These are phyloP conservation scores for Colletotrichum zoysiae DNA, from an alignment of 2,329 filamentous ascomycete species.

Conservation along the genomic window DNA sequence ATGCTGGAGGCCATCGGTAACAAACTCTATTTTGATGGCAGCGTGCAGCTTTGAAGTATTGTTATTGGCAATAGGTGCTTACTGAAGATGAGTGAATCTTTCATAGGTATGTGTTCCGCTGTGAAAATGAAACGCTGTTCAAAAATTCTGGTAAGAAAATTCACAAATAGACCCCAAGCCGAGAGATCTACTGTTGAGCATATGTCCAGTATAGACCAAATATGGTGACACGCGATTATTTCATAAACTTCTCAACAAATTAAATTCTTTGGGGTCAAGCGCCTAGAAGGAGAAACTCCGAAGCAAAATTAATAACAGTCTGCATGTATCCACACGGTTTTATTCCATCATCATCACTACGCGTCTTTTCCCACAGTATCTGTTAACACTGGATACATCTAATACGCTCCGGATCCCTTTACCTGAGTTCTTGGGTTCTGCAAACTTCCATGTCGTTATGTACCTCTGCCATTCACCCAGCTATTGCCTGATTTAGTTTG, in stretches of 20 bases:
- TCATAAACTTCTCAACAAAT: not conserved
- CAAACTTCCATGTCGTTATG: conserved; percentile 50
- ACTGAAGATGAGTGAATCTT: too few relatives aligned
- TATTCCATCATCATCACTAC: not conserved
- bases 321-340: too few relatives aligned
- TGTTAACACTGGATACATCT: not conserved
- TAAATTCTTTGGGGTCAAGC: not conserved
- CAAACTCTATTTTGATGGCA: not conserved
- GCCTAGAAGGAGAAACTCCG: too few relatives aligned
- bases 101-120: not conserved
- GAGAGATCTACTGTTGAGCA: not conserved
- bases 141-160: not conserved
- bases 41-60: too few relatives aligned
- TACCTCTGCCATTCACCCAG: conserved; percentile 75
- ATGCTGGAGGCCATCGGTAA: not conserved
- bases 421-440: not conserved
- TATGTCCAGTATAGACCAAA: not conserved
- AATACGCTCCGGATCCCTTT: not conserved
- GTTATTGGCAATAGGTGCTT: not conserved
- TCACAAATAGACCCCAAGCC: not conserved
- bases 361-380: not conserved
- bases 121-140: too few relatives aligned
- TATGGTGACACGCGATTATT: not conserved
- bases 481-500: conserved; percentile 55
- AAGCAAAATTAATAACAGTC: not conserved